Evolutionary conservation across 2,329 filamentous ascomycete genomes (phyloP).

Genomic region (Tympanopsis confertula): DNA sequence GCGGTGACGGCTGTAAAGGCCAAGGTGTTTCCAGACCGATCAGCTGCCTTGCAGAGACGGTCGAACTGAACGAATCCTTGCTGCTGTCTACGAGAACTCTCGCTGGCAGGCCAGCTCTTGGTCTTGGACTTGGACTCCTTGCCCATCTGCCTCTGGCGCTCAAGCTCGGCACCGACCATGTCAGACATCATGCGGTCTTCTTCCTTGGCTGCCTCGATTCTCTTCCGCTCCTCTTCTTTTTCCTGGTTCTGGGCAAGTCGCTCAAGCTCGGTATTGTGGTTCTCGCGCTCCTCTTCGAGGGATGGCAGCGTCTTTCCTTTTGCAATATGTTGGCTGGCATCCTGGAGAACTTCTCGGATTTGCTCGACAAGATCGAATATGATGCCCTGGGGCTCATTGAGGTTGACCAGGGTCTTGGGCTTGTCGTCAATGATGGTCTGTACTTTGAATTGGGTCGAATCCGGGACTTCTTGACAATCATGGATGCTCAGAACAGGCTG

Average conservation of each 20-base stretch:
- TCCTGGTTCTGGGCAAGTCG: constrained; percentile 44
- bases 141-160: constrained; percentile 51
- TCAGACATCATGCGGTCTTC: constrained; percentile 60
- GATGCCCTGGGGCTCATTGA: constrained; percentile 42
- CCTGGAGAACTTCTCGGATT: constrained; percentile 69
- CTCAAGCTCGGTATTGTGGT: constrained; percentile 64
- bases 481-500: constrained; percentile 62
- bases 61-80: constrained; percentile 47
- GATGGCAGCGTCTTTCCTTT: constrained; percentile 70
- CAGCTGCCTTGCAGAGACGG: constrained; percentile 49
- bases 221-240: constrained; percentile 38
- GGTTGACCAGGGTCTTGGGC: constrained; percentile 37
- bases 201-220: constrained; percentile 45
- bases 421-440: constrained; percentile 49
- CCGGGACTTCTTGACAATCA: constrained; percentile 50
- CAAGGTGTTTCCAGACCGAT: constrained; percentile 50
- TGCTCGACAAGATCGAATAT: constrained; percentile 55
- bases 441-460: constrained; percentile 61
- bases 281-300: constrained; percentile 76
- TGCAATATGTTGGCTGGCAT: constrained; percentile 68
- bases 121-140: constrained; percentile 55
- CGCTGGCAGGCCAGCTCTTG: constrained; percentile 23
- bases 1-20: constrained; percentile 62
- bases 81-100: constrained; percentile 13
- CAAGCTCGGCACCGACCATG: constrained; percentile 63